Evolutionary conservation across 768 basidiomycete species (phyloP).

Genomic region (Rossbeevera mucosa): DNA sequence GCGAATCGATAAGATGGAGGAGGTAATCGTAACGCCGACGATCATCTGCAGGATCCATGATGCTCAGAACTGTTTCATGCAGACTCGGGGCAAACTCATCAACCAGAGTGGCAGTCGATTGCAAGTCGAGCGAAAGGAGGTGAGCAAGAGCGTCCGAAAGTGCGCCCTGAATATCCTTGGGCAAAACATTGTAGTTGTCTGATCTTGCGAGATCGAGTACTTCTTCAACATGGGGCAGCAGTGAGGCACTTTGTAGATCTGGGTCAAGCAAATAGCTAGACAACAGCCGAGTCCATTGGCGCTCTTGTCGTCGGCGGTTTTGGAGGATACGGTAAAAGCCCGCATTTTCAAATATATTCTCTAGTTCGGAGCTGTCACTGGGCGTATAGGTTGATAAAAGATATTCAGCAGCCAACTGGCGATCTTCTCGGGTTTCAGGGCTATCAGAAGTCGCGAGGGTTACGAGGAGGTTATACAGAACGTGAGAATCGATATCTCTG

Average conservation of each 20-base stretch:
- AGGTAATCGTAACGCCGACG: conserved; percentile 73
- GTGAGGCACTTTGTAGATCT: conserved; percentile 50
- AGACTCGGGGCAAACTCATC: conserved; percentile 62
- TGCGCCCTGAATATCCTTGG: conserved; percentile 50
- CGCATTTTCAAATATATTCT: conserved; percentile 69
- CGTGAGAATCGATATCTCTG: conserved; percentile 49
- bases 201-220: conserved; percentile 48
- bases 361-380: conserved; percentile 63
- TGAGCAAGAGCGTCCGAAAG: conserved; percentile 58
- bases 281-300: conserved; percentile 69
- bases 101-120: conserved; percentile 66
- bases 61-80: conserved; percentile 60
- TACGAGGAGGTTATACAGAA: conserved; percentile 71
- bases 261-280: conserved; percentile 73
- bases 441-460: conserved; percentile 75
- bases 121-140: conserved; percentile 57
- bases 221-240: conserved; percentile 65
- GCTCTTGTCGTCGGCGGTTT: conserved; percentile 70
- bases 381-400: conserved; percentile 90
- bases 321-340: conserved; percentile 91
- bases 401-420: conserved; percentile 92
- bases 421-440: conserved; percentile 79
- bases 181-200: conserved; percentile 46
- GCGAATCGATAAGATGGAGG: conserved; percentile 57
- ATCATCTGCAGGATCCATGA: conserved; percentile 42